phyloP scores from a whole-genome alignment of 2,329 filamentous ascomycete species.

The Fusarium zealandicum region DNA sequence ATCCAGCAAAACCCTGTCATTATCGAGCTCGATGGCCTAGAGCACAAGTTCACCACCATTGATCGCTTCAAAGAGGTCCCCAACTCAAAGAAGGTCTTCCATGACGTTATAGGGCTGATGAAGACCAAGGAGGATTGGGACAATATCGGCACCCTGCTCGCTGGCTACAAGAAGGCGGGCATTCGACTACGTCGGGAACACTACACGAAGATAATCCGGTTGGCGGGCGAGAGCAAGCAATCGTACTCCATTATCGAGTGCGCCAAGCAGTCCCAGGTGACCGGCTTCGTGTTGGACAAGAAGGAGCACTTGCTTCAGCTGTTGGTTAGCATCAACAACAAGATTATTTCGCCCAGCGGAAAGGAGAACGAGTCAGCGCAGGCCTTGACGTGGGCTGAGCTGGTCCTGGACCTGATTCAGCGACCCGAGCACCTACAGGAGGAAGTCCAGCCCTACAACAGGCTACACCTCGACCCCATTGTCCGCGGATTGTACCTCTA shows the following conservation, averaged over 20 bases:
- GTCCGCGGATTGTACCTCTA: constrained; percentile 45
- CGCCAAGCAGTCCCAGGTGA: constrained; percentile 55
- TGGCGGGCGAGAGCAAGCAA: constrained; percentile 50
- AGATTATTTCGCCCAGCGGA: constrained; percentile 45
- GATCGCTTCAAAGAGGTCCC: constrained; percentile 54
- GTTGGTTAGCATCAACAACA: constrained; percentile 43
- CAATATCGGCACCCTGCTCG: constrained; percentile 60
- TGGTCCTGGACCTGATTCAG: constrained; percentile 59
- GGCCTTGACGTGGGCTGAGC: constrained; percentile 55
- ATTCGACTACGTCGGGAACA: constrained; percentile 48
- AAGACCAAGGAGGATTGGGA: constrained; percentile 57
- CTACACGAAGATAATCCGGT: constrained; percentile 52
- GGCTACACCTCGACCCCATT: constrained; percentile 38
- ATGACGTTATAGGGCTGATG: constrained; percentile 54
- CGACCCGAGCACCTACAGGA: constrained; percentile 49
- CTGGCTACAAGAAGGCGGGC: constrained; percentile 55
- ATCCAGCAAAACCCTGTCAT: constrained; percentile 63
- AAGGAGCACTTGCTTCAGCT: constrained; percentile 49
- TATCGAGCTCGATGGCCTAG: constrained; percentile 65
- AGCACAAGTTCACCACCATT: constrained; percentile 59
- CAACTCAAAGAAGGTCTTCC: constrained; percentile 50
- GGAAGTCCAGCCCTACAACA: constrained; percentile 21
- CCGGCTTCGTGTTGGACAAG: constrained; percentile 53
- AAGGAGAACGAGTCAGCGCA: constrained; percentile 47
- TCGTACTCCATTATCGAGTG: constrained; percentile 59